Percentiles rank a stretch among this genome's conserved stretches.
Conservation (phyloP, 1,284 basidiomycete species). For the Tausonia pullulans region DNA sequence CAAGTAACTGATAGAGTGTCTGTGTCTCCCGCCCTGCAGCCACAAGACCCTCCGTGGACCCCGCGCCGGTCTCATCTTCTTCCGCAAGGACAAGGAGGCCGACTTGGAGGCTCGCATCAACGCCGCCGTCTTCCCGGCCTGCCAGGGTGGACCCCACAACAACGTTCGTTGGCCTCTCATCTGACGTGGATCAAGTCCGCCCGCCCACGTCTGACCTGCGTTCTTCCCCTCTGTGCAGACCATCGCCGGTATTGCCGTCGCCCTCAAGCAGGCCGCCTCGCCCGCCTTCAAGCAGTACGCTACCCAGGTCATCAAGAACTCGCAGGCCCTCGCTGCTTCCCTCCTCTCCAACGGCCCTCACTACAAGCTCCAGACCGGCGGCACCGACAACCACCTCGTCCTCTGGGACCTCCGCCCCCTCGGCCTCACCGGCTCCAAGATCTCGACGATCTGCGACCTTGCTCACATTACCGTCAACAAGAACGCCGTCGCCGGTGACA, state of each 20-base stretch:
- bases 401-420: conserved; percentile 96
- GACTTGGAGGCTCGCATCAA: conserved; percentile 93
- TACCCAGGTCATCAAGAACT: conserved; percentile 85
- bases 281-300: conserved; percentile 91
- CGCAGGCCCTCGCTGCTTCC: conserved; percentile 57
- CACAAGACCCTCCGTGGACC: conserved; percentile 99
- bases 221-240: conserved; percentile 44
- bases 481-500: conserved; percentile 92
- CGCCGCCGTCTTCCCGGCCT: conserved; percentile 98
- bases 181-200: not conserved
- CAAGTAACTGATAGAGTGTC: conserved; percentile 1
- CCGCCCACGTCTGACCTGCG: not conserved
- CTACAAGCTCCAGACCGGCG: conserved; percentile 93
- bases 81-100: conserved; percentile 78
- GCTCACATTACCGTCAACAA: conserved; percentile 95
- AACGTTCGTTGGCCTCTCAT: conserved; percentile 49
- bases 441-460: conserved; percentile 96
- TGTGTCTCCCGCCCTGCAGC: conserved; percentile 35
- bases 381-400: conserved; percentile 95
- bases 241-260: conserved; percentile 88
- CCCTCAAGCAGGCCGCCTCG: conserved; percentile 85
- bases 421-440: conserved; percentile 90
- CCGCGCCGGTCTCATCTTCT: conserved; percentile 97
- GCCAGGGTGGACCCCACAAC: conserved; percentile 99
- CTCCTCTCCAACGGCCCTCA: conserved; percentile 53